Percentiles rank a stretch among this genome's conserved stretches.
phyloP scores from a whole-genome alignment of 2,329 filamentous ascomycete genomes.

The Geosmithia putterillii region DNA sequence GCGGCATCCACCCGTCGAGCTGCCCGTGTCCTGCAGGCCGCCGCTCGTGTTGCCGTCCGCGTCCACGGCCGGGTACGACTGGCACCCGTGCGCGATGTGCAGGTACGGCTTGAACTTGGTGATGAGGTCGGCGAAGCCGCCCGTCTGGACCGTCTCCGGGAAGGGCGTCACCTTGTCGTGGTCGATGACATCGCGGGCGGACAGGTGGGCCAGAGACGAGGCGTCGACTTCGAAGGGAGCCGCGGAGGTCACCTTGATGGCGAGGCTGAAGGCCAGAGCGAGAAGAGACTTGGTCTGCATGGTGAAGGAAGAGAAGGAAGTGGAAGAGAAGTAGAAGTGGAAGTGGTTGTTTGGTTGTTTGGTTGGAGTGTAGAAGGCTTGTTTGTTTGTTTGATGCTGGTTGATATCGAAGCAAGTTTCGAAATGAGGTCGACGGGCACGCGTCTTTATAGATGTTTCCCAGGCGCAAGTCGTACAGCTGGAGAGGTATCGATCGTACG shows the following conservation, averaged over 20 bases:
- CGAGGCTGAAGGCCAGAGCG: not conserved
- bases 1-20: slow-evolving; percentile 15
- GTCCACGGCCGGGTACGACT: slow-evolving; percentile 49
- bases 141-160: slow-evolving; percentile 11
- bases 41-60: slow-evolving; percentile 42
- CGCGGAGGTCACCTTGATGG: not conserved
- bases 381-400: not conserved
- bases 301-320: not conserved
- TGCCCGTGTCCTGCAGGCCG: slow-evolving; percentile 9
- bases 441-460: not conserved
- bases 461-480: not conserved
- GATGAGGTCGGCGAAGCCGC: slow-evolving; percentile 5
- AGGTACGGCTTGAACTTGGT: slow-evolving; percentile 17
- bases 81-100: slow-evolving; percentile 43
- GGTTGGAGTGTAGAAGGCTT: not conserved
- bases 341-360: not conserved
- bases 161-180: slow-evolving; percentile 14
- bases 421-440: not conserved
- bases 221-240: not conserved
- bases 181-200: slow-evolving; percentile 8
- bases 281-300: not conserved
- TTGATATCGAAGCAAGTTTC: not conserved
- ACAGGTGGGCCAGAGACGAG: not conserved
- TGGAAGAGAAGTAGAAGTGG: not conserved
- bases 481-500: not conserved